Conservation (phyloP, 2,329 filamentous ascomycete species). For the Aspergillus alliaceus region DNA sequence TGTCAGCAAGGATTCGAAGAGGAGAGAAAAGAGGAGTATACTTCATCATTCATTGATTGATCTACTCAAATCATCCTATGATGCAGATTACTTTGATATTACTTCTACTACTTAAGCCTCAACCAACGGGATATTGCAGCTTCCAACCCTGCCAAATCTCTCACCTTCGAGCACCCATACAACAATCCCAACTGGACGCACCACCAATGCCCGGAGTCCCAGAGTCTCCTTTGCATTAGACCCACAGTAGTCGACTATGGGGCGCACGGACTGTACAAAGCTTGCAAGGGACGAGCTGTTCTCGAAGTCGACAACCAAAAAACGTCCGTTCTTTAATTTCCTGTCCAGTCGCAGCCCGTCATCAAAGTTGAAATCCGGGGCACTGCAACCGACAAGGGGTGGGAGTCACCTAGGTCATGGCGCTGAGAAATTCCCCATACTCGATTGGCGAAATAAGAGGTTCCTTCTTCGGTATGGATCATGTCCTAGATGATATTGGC, state of each 20-base stretch:
- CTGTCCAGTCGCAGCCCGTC: not conserved
- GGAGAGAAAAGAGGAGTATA: no score
- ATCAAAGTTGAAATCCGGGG: not conserved
- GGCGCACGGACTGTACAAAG: not conserved
- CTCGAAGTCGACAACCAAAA: not conserved
- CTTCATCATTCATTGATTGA: no score
- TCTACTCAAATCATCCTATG: no score
- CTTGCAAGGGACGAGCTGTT: not conserved
- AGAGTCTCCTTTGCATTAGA: not conserved
- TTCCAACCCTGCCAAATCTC: not conserved
- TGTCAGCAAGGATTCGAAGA: no score
- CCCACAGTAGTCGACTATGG: not conserved
- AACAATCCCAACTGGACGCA: not conserved
- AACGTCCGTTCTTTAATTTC: not conserved
- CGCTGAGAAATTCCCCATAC: not conserved
- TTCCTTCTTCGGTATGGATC: not conserved
- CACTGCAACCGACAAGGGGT: not conserved
- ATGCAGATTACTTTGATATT: no score
- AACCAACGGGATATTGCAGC: not conserved
- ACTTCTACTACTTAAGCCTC: no score
- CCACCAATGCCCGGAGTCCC: not conserved
- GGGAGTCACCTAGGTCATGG: not conserved
- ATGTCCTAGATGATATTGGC: not conserved
- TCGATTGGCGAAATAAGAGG: not conserved
- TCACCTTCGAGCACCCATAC: not conserved